Base-by-base conservation (phyloP, 2,329 filamentous ascomycete genomes). In the Pseudogymnoascus sp. region DNA sequence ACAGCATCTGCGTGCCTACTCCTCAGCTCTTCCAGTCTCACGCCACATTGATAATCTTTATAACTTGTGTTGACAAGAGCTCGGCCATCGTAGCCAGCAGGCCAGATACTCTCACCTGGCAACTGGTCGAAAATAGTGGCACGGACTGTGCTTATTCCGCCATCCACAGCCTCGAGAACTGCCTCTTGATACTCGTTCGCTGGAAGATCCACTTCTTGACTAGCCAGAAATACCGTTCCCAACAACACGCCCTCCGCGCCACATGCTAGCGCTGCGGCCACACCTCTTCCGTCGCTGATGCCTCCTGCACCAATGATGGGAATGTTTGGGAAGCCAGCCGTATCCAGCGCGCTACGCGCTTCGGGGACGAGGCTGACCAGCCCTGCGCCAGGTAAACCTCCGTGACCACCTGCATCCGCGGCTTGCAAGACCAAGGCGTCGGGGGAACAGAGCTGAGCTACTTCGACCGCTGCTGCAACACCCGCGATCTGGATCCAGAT, bases 21-120 rank as follows among this genome's bases (percentile, higher is more conserved):
- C 61, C 67, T 70, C 65, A 78, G 80, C 66, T 78, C 75, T 12
- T 74, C 72, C 16, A 74, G 71, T 12, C 66, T 61, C 67, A 77
- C 68, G 21, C 77, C 77, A 29, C 66, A 67, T 21, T 72, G 63
- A 16, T 70, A 67, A 64, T 80, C 78, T 21, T 68, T 59, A 63
- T 73, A 83, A 59, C 78, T 84, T 67, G 74, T 70, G 67, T 87
- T 88, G 4, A 82, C 70, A 1, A 88, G 74, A 0, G 80, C 82
- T 19, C 85, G 74, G 0, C 78, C 85, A 70, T 83, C 80, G 68
- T 85, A 86, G 12, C 73, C 72, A 35, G 73, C 72, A 0, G 84
- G 83, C 85, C 85, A 88, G 2, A 77, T 78, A 0, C 83, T 87
- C 0, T 83, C 83, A 4, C 84, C 70, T 38, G 6, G 14, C 5